phyloP scores from a whole-genome alignment of 768 basidiomycete species.

The Mycena kentingensis region DNA sequence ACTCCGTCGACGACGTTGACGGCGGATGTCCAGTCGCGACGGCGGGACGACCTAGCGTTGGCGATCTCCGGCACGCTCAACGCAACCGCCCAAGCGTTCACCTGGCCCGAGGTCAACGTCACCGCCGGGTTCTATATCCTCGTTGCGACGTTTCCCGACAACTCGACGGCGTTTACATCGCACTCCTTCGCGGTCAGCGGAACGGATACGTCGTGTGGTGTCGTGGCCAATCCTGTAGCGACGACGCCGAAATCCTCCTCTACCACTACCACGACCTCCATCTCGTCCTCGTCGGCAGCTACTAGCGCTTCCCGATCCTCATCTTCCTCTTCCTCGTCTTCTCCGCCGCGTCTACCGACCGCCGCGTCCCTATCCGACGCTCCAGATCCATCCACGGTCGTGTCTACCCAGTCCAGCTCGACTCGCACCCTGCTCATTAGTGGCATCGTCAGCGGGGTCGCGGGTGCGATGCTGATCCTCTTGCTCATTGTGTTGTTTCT shows the following conservation, averaged over 20 bases:
- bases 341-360: no score
- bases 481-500: no score
- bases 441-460: no score
- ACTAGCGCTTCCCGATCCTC: no score
- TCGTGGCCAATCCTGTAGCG: background rate
- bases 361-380: no score
- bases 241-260: conserved; percentile 11
- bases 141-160: conserved; percentile 28
- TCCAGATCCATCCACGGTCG: no score
- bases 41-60: conserved; percentile 22
- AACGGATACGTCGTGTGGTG: conserved; percentile 36
- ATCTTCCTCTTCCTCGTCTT: no score
- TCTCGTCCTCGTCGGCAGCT: no score
- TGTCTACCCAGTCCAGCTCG: no score
- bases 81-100: conserved; percentile 31
- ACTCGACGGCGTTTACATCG: conserved; percentile 16
- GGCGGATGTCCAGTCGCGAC: conserved; percentile 18
- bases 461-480: no score
- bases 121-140: conserved; percentile 53
- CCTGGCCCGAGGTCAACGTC: conserved; percentile 50
- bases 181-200: conserved; percentile 36
- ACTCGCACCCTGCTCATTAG: no score
- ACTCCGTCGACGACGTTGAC: conserved; percentile 16
- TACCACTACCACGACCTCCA: background rate
- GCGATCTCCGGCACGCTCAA: conserved; percentile 32